A percentile compares a stretch with the other conserved stretches of the same genome.
These are phyloP conservation scores for Colletotrichum plurivorum DNA, from an alignment of 2,329 filamentous ascomycete genomes.

Conservation along the genomic window DNA sequence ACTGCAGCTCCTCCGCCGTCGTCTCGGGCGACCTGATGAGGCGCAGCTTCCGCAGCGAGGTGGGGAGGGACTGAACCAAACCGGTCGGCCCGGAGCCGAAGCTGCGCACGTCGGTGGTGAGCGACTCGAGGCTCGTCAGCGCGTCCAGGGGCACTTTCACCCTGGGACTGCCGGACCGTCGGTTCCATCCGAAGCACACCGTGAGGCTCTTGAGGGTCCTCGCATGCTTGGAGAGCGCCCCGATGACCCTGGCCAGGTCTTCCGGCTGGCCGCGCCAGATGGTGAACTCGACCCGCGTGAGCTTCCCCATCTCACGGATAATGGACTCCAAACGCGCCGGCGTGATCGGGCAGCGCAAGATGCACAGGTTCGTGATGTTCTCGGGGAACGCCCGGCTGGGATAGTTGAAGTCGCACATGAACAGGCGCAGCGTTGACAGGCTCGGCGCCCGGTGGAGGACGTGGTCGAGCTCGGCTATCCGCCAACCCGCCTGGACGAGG, in stretches of 20 bases:
- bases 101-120: constrained; percentile 23
- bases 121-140: constrained; percentile 19
- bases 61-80: constrained; percentile 3
- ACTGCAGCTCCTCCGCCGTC: neutral
- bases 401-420: constrained; percentile 5
- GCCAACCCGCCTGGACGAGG: constrained; percentile 5
- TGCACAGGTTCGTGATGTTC: constrained; percentile 14
- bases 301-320: neutral
- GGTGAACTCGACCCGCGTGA: constrained; percentile 10
- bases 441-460: constrained; percentile 22
- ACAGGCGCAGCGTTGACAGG: constrained; percentile 10
- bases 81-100: constrained; percentile 10
- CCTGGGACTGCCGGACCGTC: neutral
- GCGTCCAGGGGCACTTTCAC: constrained; percentile 12
- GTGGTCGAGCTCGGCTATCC: constrained; percentile 20
- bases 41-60: constrained; percentile 7
- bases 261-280: constrained; percentile 2
- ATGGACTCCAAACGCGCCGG: constrained; percentile 3
- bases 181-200: constrained; percentile 6
- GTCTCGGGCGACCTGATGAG: constrained; percentile 16
- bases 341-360: neutral
- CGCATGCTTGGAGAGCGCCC: constrained; percentile 16
- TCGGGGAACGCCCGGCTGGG: neutral
- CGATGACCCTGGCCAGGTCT: neutral
- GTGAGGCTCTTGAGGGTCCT: constrained; percentile 19